A percentile compares a stretch with the other conserved stretches of the same genome.
phyloP scores from a whole-genome alignment of 805 yeast species.

The Wickerhamiella alocasiicola region DNA sequence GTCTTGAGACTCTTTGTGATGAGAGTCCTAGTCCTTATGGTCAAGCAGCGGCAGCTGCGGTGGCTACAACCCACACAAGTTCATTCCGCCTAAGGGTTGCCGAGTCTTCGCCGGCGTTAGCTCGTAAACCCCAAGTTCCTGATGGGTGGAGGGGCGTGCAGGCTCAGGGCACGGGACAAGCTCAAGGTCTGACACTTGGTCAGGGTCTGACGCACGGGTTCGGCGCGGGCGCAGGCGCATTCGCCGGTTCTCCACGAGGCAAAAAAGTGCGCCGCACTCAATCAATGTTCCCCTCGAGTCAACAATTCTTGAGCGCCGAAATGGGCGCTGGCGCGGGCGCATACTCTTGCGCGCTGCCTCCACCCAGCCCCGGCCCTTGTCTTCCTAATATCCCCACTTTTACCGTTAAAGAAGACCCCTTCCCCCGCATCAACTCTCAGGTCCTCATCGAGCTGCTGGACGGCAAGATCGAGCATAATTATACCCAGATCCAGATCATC shows the following conservation, averaged over 20 bases:
- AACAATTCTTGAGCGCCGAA: constrained; percentile 33
- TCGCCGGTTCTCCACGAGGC: constrained; percentile 13
- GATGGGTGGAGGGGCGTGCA: constrained; percentile 1
- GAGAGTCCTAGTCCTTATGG: background rate
- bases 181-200: background rate
- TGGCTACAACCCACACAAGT: background rate
- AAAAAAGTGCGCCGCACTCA: constrained; percentile 45
- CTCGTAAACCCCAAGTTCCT: background rate
- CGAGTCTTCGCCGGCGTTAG: constrained; percentile 4
- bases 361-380: constrained; percentile 13
- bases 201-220: background rate
- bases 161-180: background rate
- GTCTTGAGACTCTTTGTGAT: background rate
- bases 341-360: constrained; percentile 13
- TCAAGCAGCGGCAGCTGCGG: background rate
- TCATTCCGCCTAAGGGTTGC: background rate
- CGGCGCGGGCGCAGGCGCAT: background rate
- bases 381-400: constrained; percentile 32
- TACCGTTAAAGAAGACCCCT: constrained; percentile 42
- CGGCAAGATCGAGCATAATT: constrained; percentile 40
- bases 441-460: constrained; percentile 47
- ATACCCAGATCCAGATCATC: constrained; percentile 46
- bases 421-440: constrained; percentile 52
- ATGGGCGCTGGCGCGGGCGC: constrained; percentile 13
- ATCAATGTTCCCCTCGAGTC: constrained; percentile 54